Evolutionary conservation across 768 basidiomycete genomes (phyloP), one percentile per base, ranked within the genome.

Genomic region (Megacollybia marginata): DNA sequence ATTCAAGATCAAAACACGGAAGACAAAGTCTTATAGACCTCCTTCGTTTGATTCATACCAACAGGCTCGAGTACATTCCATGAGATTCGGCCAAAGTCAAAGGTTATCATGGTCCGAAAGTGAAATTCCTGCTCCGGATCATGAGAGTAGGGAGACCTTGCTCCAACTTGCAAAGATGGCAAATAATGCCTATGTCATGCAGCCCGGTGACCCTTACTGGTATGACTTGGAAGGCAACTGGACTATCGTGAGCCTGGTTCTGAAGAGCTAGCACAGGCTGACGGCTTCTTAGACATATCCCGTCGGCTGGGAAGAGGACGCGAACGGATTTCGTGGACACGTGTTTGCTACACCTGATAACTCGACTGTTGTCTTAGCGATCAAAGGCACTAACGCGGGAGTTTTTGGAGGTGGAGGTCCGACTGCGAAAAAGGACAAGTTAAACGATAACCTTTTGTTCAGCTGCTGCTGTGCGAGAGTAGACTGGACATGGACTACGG

Each of bases 391-490:
- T 0, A 89, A 89, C n/a, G 80, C 88, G 0, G 79, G 78, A 2
- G 46, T 82, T 9, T 76, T 91, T 47, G 80, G 88, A 1, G 78
- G 84, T 16, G 83, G 82, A 1, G 91, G 92, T 0, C 83, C 85
- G 12, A 97, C 95, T n/a, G 74, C 74, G 2, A 83, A 81, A 70
- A 95, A 92, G 60, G 95, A 97, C 71, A 94, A 88, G 66, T 62
- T 88, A 48, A 97, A 97, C 69, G 93, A 97, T 63, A 97, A 94
- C 56, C 64, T 96, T 6, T 66, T 97, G 51, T 95, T 95, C 65
- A 87, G 84, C 54, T 98, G 95, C 62, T 98, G 95, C 66, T 98
- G 95, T 64, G 95, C 95, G 0, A 71, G 81, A 15, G 78, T 96
- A 28, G 91, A 90, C 59, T 95, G 90, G 83, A 81, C 88, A 15